A percentile compares a stretch with the other conserved stretches of the same genome.
Evolutionary conservation across 2,329 filamentous ascomycete species (phyloP).

Genomic region (Pseudopithomyces maydicus): DNA sequence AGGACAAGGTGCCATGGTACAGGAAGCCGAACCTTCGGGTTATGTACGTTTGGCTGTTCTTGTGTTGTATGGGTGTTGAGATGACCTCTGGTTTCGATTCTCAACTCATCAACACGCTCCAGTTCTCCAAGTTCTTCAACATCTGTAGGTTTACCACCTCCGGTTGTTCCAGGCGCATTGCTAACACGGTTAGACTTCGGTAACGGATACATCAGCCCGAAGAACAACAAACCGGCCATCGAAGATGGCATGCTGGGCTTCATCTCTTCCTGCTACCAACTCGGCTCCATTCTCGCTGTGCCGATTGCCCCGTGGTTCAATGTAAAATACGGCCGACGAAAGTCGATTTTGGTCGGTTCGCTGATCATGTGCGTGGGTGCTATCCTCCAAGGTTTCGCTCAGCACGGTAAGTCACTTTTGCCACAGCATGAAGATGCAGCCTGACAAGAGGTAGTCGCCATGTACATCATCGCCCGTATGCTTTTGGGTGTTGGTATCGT

Average conservation of each 20-base stretch:
- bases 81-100: slow-evolving; percentile 47
- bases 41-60: slow-evolving; percentile 46
- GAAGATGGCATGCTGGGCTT: slow-evolving; percentile 36
- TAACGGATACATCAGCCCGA: slow-evolving; percentile 25
- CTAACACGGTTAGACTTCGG: slow-evolving; percentile 36
- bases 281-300: slow-evolving; percentile 41
- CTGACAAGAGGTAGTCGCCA: slow-evolving; percentile 44
- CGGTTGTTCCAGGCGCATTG: too few species aligned
- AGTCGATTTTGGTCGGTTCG: slow-evolving; percentile 63
- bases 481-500: slow-evolving; percentile 67
- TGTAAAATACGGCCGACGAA: slow-evolving; percentile 56
- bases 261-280: slow-evolving; percentile 43
- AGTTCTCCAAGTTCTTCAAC: slow-evolving; percentile 41
- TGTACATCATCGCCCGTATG: slow-evolving; percentile 66
- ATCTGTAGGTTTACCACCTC: slow-evolving; percentile 27
- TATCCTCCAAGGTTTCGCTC: slow-evolving; percentile 60
- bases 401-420: slow-evolving; percentile 28
- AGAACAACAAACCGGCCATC: slow-evolving; percentile 25
- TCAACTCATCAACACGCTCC: slow-evolving; percentile 44
- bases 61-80: slow-evolving; percentile 46
- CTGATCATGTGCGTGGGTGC: slow-evolving; percentile 64
- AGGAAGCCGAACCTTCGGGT: slow-evolving; percentile 46
- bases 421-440: background rate
- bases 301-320: slow-evolving; percentile 40
- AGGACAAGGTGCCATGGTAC: slow-evolving; percentile 51